Evolutionary conservation across 1,139 yeast genomes (phyloP), one percentile per base, ranked within the genome.

Genomic region (Schizosaccharomyces versatilis): DNA sequence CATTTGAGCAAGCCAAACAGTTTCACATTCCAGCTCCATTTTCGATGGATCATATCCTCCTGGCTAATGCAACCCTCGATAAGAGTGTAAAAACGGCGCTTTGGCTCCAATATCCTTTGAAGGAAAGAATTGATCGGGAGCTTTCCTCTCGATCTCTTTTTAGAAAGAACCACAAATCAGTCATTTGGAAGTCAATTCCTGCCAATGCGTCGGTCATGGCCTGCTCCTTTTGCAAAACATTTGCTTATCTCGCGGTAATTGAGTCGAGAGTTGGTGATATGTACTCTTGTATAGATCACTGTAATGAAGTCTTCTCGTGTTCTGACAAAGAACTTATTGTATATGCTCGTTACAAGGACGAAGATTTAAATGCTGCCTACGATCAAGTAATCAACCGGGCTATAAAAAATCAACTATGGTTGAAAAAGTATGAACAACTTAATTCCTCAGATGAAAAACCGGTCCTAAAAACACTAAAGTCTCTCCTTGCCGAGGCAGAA

Each of bases 401-500:
- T 0, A 68, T 72, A 49, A 73, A 75, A 52, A 75, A 75, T 49
- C 66, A 67, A 38, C 67, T 69, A 41, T 82, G 93, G 90, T 62
- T 73, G 40, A 60, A 61, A 7, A 71, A 71, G 54, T 75, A 76
- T 60, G 66, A 65, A 1, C 57, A 72, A 7, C 66, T 80, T 65
- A 60, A 63, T 0, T 68, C 69, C 1, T 68, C 71, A 52, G 69
- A 71, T 7, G 47, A 52, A n/a, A 73, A 72, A 17, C 76, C 82
- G 1, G 62, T 77, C 1, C 67, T 80, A 53, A 72, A 74, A 55
- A 61, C 68, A 1, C 69, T 79, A 58, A 73, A 71, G 57, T 58
- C 68, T 0, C 61, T 81, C 17, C 66, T 75, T 2, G 60, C 63
- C 7, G 86, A 81, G 56, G 83, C 84, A 3, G 81, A 79, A 58